These are phyloP conservation scores for Tetradesmus lagerheimii DNA, from an alignment of 139 green algal species.

Conservation along the genomic window DNA sequence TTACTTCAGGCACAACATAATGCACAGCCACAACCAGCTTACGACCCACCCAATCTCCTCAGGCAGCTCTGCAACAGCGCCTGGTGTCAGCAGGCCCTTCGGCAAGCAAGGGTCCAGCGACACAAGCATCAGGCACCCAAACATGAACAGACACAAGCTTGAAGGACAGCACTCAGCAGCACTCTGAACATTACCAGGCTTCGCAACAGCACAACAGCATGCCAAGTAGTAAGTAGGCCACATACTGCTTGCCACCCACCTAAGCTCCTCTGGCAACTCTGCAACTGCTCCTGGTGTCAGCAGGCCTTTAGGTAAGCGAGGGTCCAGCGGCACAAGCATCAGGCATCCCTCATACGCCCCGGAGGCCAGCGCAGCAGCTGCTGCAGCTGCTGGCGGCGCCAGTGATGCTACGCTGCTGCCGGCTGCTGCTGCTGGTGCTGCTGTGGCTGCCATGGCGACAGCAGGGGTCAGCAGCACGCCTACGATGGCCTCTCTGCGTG, in stretches of 20 bases:
- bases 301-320: slow-evolving; percentile 68
- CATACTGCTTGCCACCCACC: not conserved
- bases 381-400: not conserved
- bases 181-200: not conserved
- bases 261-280: slow-evolving; percentile 36
- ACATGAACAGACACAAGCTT: not conserved
- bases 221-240: too few species aligned
- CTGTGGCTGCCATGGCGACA: not conserved
- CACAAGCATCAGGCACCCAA: slow-evolving; percentile 59
- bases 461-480: slow-evolving; percentile 72
- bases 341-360: slow-evolving; percentile 42
- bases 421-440: slow-evolving; percentile 19
- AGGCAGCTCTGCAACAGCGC: slow-evolving; percentile 16
- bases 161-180: too few species aligned
- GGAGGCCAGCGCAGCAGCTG: slow-evolving; percentile 11
- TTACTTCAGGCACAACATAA: too few species aligned
- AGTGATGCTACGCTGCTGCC: not conserved
- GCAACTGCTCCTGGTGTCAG: slow-evolving; percentile 47
- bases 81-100: slow-evolving; percentile 54
- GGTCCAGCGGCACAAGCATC: slow-evolving; percentile 77
- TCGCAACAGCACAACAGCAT: too few species aligned
- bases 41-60: slow-evolving; percentile 27
- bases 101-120: slow-evolving; percentile 82
- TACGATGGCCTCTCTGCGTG: slow-evolving; percentile 75
- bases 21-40: too few species aligned